A percentile compares a stretch with the other conserved stretches of the same genome.
Evolutionary conservation across 805 yeast species (phyloP).

Genomic region (Barnettozyma salicaria): DNA sequence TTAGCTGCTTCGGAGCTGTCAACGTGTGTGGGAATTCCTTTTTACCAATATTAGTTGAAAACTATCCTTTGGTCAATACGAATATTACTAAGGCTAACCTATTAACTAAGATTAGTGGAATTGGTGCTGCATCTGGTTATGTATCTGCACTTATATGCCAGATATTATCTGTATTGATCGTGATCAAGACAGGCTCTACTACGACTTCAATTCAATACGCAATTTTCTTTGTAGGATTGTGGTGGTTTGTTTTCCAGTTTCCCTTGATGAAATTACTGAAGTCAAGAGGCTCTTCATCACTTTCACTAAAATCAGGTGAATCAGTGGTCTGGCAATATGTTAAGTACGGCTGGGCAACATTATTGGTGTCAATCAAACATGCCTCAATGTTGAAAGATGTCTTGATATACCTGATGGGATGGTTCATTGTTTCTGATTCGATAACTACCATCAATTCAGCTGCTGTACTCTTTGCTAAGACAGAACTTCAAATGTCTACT

Average conservation of each 20-base stretch:
- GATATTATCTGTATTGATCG: constrained; percentile 46
- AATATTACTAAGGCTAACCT: constrained; percentile 29
- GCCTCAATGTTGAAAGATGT: constrained; percentile 60
- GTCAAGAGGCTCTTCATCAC: constrained; percentile 37
- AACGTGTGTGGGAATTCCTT: constrained; percentile 76
- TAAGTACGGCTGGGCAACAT: constrained; percentile 56
- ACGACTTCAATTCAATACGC: constrained; percentile 49
- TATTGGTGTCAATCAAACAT: constrained; percentile 49
- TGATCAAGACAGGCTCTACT: constrained; percentile 35
- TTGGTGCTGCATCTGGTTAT: constrained; percentile 69
- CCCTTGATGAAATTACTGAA: constrained; percentile 49
- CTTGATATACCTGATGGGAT: constrained; percentile 56
- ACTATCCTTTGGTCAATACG: constrained; percentile 23
- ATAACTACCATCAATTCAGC: constrained; percentile 75
- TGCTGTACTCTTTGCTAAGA: constrained; percentile 68
- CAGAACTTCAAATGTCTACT: constrained; percentile 64
- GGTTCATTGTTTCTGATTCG: constrained; percentile 75
- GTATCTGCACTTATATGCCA: constrained; percentile 65
- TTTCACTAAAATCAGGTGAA: constrained; percentile 21
- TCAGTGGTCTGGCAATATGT: constrained; percentile 31
- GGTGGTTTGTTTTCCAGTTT: constrained; percentile 73
- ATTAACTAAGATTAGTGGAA: constrained; percentile 53
- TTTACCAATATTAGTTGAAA: constrained; percentile 53
- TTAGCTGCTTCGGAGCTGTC: constrained; percentile 69
- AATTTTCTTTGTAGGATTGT: constrained; percentile 56